A percentile compares a stretch with the other conserved stretches of the same genome.
These are phyloP conservation scores for Beta lomatogona DNA, from an alignment of 179 eudicot species.

Conservation along the genomic window DNA sequence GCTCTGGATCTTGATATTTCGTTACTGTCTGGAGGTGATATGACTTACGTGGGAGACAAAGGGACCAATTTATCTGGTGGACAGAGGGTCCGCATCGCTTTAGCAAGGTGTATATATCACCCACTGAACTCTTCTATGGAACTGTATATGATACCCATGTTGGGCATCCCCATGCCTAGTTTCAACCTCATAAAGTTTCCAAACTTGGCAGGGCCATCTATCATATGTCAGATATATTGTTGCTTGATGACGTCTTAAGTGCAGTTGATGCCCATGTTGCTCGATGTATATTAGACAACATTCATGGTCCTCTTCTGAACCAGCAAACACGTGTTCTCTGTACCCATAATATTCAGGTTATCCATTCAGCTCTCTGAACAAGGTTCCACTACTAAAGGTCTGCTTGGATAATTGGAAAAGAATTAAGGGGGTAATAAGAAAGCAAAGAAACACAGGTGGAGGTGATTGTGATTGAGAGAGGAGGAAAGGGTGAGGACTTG, in stretches of 20 bases:
- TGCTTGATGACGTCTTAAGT: constrained; percentile 95
- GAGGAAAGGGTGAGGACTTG: too few relatives aligned
- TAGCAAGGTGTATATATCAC: constrained; percentile 64
- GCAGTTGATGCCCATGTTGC: constrained; percentile 98
- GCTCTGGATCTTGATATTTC: constrained; percentile 81
- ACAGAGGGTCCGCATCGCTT: constrained; percentile 92
- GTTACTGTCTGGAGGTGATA: constrained; percentile 79
- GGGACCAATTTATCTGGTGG: constrained; percentile 94
- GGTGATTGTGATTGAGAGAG: too few relatives aligned
- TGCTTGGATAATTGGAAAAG: too few relatives aligned
- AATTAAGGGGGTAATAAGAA: too few relatives aligned
- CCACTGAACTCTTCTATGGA: constrained; percentile 4
- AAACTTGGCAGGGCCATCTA: constrained; percentile 78
- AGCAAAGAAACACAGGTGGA: too few relatives aligned
- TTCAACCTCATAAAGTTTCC: not conserved
- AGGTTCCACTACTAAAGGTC: not conserved
- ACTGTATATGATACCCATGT: constrained; percentile 1
- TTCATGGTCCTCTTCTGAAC: constrained; percentile 75
- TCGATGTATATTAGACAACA: constrained; percentile 63
- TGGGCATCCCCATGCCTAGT: constrained; percentile 6
- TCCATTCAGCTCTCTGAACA: not conserved
- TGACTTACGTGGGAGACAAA: constrained; percentile 82
- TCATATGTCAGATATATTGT: constrained; percentile 56
- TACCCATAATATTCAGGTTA: constrained; percentile 85
- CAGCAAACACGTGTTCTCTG: constrained; percentile 74